Base-by-base conservation (phyloP, 352 stramenopile genomes). In the Globisporangium splendens region DNA sequence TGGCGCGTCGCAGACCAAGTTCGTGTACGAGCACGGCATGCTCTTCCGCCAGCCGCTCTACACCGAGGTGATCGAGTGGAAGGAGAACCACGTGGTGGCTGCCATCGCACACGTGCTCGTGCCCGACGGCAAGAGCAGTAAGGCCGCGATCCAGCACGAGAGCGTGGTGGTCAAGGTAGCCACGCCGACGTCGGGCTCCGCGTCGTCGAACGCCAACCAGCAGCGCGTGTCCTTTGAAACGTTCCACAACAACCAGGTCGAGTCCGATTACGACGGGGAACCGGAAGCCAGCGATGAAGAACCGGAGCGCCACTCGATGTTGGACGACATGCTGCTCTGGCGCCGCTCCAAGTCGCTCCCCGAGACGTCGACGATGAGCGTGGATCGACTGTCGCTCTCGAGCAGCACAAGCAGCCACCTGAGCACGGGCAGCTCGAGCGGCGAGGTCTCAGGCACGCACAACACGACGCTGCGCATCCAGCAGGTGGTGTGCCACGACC, bases 11-110 rank as follows among this genome's bases (percentile, higher is more conserved):
- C 80, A 91, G 63, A 82, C 81, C n/a, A 75, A 69, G 42, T 89
- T 90, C 46, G 67, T 90, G 14, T 91, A 89, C 65, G 79, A 93
- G 50, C 74, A 88, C 58, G 83, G 83, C 10, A 61, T 89, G 12
- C 62, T 91, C 20, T 89, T 91, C 65, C 75, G 79, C 46, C 66
- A 89, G 49, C 68, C 78, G 33, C 64, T 91, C 8, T 91, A 76
- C 61, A 76, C 79, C 31, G 83, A 93, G 61, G 61, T 89, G 31
- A 54, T 93, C 53, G 72, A 88, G 46, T 93, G 83, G 83, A 73
- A 68, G 24, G 46, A 66, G 20, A 54, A 66, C 18, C 35, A 67
- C 58, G 61, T 57, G 14, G 64, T 88, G 46, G 38, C 52, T 8
- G 61, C 73, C 8, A 86, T 88, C 56, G 54, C 68, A 24, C 77